These are phyloP conservation scores for Soucietia sequanensis DNA, from an alignment of 805 yeast species.

Conservation along the genomic window DNA sequence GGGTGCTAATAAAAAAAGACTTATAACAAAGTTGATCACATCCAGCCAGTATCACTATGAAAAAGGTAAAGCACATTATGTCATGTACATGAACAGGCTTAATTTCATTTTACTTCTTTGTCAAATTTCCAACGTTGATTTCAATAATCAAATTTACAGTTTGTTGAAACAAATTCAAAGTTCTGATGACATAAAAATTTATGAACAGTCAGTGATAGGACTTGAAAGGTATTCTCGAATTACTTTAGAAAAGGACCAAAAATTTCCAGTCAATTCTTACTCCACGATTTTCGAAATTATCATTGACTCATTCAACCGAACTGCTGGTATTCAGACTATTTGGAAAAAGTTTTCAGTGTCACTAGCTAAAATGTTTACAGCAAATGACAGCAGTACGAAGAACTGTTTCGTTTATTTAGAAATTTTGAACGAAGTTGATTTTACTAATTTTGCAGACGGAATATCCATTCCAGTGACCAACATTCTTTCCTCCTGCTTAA, in stretches of 20 bases:
- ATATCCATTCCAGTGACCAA: not conserved
- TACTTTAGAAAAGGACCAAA: constrained; percentile 8
- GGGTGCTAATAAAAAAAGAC: constrained; percentile 20
- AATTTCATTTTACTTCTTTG: constrained; percentile 34
- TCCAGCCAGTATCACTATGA: constrained; percentile 36
- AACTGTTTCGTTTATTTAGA: not conserved
- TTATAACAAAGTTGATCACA: constrained; percentile 35
- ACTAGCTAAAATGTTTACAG: no score
- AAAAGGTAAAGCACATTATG: constrained; percentile 21
- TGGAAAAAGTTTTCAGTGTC: constrained; percentile 15
- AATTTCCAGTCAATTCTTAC: constrained; percentile 20
- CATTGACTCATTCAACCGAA: constrained; percentile 8
- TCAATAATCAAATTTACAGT: constrained; percentile 25
- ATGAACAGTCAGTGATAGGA: constrained; percentile 20
- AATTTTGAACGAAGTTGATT: constrained; percentile 1
- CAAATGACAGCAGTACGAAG: no score
- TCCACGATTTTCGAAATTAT: constrained; percentile 12
- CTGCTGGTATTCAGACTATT: constrained; percentile 16
- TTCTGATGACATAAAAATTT: constrained; percentile 22
- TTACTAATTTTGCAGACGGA: not conserved
- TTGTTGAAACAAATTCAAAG: constrained; percentile 22
- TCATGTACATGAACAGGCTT: constrained; percentile 36
- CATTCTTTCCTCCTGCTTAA: not conserved
- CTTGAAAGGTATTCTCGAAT: constrained; percentile 17
- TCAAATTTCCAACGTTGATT: constrained; percentile 33